Base-by-base conservation (phyloP, 768 basidiomycete species). In the Lentinula boryana region DNA sequence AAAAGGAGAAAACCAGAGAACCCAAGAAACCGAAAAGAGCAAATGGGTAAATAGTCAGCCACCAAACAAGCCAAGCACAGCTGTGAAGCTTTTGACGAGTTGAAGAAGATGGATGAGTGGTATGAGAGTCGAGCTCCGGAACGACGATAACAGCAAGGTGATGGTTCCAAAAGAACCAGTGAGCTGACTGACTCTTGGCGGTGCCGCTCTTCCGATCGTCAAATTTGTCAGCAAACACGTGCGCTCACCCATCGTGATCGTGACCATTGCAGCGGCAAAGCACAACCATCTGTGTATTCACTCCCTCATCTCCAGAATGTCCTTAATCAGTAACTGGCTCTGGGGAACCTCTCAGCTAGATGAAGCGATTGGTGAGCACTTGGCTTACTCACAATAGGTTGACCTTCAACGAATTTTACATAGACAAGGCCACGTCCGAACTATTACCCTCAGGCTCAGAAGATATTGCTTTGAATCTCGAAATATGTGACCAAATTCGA, bases 401-500 rank as follows among this genome's bases (percentile, higher is more conserved):
- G 40, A 41, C 12, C 18, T 18, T 52, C 48, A 53, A 40, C 55
- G 51, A 62, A 56, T 63, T 56, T 62, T 16, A 36, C 27, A 59
- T 72, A 96, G 94, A 95, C 79, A 94, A 91, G 76, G 91, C 92
- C n/a, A 97, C 95, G 15, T 94, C 93, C 3, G 93, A 95, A 72
- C 79, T 93, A 27, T 75, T 93, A 57, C 92, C 94, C 41, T 81
- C 85, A 51, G 90, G 89, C 31, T 76, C 85, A 56, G 93, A 95
- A 71, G 93, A 98, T 72, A 94, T 98, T 41, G 93, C 94, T 8
- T 80, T 94, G 64, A 90, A 90, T 68, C 89, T 99, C 62, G 94
- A 98, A 71, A 93, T 98, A 79, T 94, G 93, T 65, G 97, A 99
- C 75, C 89, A 95, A 74, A 95, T 99, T 70, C 86, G 95, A 58